These are phyloP conservation scores for Physaria fendleri DNA, from an alignment of 345 rosid species.

Conservation along the genomic window DNA sequence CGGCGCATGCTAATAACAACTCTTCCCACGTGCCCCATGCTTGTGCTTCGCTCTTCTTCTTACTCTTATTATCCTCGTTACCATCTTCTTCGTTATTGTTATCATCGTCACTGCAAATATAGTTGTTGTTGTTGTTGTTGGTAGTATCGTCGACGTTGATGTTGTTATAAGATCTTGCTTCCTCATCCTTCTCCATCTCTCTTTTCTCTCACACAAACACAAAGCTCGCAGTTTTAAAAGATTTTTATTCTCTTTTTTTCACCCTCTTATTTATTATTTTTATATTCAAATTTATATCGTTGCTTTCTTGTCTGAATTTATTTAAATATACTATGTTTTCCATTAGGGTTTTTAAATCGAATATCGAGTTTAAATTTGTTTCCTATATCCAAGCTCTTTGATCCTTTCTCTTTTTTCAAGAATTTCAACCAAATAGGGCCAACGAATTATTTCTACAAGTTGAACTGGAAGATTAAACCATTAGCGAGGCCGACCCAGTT, in stretches of 20 bases:
- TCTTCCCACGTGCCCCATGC: constrained; percentile 83
- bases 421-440: too few relatives aligned
- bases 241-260: neutral
- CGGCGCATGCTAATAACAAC: constrained; percentile 68
- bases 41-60: constrained; percentile 11
- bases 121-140: constrained; percentile 8
- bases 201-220: constrained; percentile 3
- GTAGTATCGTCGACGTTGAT: constrained; percentile 9
- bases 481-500: too few relatives aligned
- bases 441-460: too few relatives aligned
- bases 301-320: constrained; percentile 21
- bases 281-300: constrained; percentile 7
- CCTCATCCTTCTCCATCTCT: constrained; percentile 13
- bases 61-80: neutral
- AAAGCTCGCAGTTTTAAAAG: constrained; percentile 26
- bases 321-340: neutral
- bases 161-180: constrained; percentile 1
- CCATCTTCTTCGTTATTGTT: neutral
- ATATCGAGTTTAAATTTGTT: neutral
- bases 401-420: too few relatives aligned
- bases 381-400: constrained; percentile 1
- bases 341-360: neutral
- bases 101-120: constrained; percentile 3
- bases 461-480: too few relatives aligned
- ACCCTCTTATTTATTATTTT: neutral